Percentiles rank a stretch among this genome's conserved stretches.
These are phyloP conservation scores for Sporobolus alterniflorus DNA, from an alignment of 202 grass and related monocot genomes.

Conservation along the genomic window DNA sequence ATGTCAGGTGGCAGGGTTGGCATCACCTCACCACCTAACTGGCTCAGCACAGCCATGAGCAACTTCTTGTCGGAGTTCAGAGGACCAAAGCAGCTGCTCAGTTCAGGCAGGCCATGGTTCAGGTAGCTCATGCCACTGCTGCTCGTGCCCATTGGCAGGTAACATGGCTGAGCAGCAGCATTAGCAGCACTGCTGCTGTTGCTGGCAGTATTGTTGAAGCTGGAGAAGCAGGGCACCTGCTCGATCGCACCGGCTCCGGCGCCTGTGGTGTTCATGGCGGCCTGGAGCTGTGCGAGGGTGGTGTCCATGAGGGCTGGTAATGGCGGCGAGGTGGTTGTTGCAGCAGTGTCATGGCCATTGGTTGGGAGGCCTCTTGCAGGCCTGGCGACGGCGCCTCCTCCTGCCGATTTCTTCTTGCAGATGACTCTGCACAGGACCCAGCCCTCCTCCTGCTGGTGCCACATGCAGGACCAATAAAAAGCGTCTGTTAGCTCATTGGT, in stretches of 20 bases:
- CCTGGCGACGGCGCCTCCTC: conserved; percentile 46
- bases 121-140: conserved; percentile 38
- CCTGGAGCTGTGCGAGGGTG: conserved; percentile 60
- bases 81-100: conserved; percentile 40
- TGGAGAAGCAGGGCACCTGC: conserved; percentile 99
- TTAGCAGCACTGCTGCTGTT: conserved; percentile 6
- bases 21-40: conserved; percentile 50
- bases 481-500: conserved; percentile 22
- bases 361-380: conserved; percentile 40
- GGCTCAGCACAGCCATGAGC: conserved; percentile 64
- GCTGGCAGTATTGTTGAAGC: conserved; percentile 55
- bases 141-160: conserved; percentile 43
- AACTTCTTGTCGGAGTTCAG: conserved; percentile 55
- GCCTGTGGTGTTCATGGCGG: conserved; percentile 39
- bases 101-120: conserved; percentile 46
- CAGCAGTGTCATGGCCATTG: conserved; percentile 28
- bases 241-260: conserved; percentile 42
- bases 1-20: conserved; percentile 32
- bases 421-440: conserved; percentile 97
- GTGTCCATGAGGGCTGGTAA: conserved; percentile 80
- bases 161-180: conserved; percentile 34
- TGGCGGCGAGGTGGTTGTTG: conserved; percentile 37
- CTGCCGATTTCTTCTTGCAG: conserved; percentile 64
- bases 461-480: conserved; percentile 28
- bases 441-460: conserved; percentile 73